phyloP scores from a whole-genome alignment of 345 rosid genomes.

The Orychophragmus violaceus region DNA sequence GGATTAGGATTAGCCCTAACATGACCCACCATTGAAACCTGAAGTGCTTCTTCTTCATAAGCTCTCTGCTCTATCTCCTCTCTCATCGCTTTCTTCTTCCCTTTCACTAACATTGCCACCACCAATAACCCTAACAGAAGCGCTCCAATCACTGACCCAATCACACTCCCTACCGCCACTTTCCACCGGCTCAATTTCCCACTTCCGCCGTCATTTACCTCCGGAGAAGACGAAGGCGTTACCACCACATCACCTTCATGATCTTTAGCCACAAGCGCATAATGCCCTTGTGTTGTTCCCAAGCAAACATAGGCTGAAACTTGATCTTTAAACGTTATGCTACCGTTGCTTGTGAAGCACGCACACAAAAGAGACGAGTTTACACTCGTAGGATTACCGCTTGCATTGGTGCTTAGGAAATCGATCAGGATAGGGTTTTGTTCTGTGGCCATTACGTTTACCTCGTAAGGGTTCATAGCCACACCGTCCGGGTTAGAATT shows the following conservation, averaged over 20 bases:
- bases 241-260: not conserved
- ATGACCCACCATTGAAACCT: constrained; percentile 40
- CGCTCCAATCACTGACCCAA: constrained; percentile 33
- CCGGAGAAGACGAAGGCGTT: constrained; percentile 6
- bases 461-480: constrained; percentile 29
- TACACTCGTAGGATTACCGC: not conserved
- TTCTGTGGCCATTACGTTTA: constrained; percentile 14
- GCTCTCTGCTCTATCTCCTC: constrained; percentile 34
- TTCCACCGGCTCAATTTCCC: constrained; percentile 32
- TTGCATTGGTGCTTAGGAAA: constrained; percentile 15
- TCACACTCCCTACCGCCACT: constrained; percentile 33
- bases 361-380: constrained; percentile 33
- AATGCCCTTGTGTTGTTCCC: constrained; percentile 31
- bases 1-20: constrained; percentile 33
- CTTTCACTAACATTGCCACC: constrained; percentile 36
- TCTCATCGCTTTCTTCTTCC: constrained; percentile 37
- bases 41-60: constrained; percentile 40
- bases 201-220: constrained; percentile 5
- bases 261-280: constrained; percentile 20
- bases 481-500: constrained; percentile 35
- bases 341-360: constrained; percentile 33
- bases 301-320: constrained; percentile 27
- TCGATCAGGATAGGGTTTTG: constrained; percentile 27
- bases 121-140: constrained; percentile 28
- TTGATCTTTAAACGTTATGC: constrained; percentile 22